phyloP scores from a whole-genome alignment of 2,329 filamentous ascomycete genomes.

The Bipolaris oryzae region DNA sequence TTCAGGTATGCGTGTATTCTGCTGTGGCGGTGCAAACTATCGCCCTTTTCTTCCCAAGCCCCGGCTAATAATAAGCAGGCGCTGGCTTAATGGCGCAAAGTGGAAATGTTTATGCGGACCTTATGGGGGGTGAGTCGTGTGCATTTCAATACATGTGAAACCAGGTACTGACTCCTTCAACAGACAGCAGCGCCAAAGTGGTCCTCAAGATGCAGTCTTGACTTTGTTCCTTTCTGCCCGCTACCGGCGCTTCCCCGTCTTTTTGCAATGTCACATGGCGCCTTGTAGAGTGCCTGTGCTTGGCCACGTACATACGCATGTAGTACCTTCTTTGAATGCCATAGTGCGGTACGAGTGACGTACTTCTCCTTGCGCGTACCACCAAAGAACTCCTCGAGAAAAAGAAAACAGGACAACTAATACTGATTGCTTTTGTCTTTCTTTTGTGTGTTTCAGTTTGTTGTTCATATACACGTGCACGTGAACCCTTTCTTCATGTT shows the following conservation, averaged over 20 bases:
- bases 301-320: not conserved
- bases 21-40: not conserved
- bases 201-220: constrained; percentile 13
- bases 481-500: too few relatives aligned
- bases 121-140: constrained; percentile 18
- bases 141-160: not conserved
- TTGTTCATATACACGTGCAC: too few relatives aligned
- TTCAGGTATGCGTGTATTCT: constrained; percentile 17
- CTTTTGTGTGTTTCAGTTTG: too few relatives aligned
- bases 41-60: not conserved
- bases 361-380: not conserved
- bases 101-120: constrained; percentile 18
- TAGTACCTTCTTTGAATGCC: not conserved
- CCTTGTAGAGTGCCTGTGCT: not conserved
- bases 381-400: not conserved
- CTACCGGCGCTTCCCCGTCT: not conserved
- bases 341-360: not conserved
- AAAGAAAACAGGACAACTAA: not conserved
- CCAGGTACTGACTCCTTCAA: constrained; percentile 1
- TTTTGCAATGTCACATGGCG: not conserved
- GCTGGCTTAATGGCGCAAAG: constrained; percentile 18
- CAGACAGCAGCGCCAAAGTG: constrained; percentile 1
- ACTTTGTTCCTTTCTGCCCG: not conserved
- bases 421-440: too few relatives aligned
- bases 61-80: constrained; percentile 9